Evolutionary conservation across 225 moss, liverwort and hornwort genomes (phyloP).

Genomic region (Pseudisothecium myosuroides): DNA sequence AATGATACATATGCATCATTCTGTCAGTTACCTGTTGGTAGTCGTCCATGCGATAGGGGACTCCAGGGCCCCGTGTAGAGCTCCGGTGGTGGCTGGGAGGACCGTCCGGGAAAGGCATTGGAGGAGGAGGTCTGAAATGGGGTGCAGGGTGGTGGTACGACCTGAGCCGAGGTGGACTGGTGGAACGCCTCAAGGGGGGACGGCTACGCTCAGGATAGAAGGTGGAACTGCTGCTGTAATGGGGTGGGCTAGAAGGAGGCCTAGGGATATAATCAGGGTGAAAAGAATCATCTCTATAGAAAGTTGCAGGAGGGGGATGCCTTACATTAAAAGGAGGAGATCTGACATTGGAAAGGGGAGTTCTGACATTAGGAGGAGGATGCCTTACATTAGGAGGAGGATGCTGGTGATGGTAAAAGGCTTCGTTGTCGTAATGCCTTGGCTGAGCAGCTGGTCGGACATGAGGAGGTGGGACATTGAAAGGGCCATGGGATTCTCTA

Average conservation of each 20-base stretch:
- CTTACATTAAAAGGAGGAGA: background rate
- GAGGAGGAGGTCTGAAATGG: background rate
- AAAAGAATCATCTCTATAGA: constrained; percentile 8
- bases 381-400: background rate
- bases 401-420: background rate
- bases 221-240: background rate
- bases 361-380: background rate
- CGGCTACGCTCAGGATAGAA: background rate
- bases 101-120: background rate
- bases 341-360: background rate
- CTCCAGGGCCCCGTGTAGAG: background rate
- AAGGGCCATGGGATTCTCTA: background rate
- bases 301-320: background rate
- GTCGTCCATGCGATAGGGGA: background rate
- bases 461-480: background rate
- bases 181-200: constrained; percentile 2
- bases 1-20: constrained; percentile 13
- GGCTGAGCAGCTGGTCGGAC: background rate
- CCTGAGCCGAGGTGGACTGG: constrained; percentile 20
- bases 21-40: background rate
- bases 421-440: background rate
- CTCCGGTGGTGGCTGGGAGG: background rate
- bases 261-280: background rate
- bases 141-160: background rate
- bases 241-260: constrained; percentile 18